Percentiles rank a stretch among this genome's conserved stretches.
Evolutionary conservation across 768 basidiomycete species (phyloP).

Genomic region (Mycena kentingensis): DNA sequence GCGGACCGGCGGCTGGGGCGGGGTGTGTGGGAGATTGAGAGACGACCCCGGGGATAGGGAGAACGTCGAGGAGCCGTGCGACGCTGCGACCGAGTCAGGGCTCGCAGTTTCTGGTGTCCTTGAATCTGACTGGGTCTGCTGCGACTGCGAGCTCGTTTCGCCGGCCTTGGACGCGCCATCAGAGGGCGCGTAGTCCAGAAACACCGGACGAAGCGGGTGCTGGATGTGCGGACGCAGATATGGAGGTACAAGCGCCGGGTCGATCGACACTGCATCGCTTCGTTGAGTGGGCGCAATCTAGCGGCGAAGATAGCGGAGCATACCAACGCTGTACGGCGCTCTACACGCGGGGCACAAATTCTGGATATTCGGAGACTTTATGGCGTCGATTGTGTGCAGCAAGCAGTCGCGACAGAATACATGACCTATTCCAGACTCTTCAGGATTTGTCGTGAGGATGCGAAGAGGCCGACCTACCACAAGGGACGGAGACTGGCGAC

Average conservation of each 20-base stretch:
- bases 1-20: no score
- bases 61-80: not conserved
- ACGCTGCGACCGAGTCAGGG: no score
- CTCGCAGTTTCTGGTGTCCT: no score
- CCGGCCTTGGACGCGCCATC: not conserved
- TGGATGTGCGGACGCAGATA: slow-evolving; percentile 16
- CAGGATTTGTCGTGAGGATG: no score
- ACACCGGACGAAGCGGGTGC: slow-evolving; percentile 10
- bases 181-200: not conserved
- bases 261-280: slow-evolving; percentile 8
- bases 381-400: slow-evolving; percentile 7
- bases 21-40: no score
- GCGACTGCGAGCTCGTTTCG: no score
- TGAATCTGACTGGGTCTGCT: no score
- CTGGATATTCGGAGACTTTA: slow-evolving; percentile 7
- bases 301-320: not conserved
- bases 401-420: slow-evolving; percentile 16
- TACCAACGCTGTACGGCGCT: slow-evolving; percentile 9
- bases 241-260: slow-evolving; percentile 8
- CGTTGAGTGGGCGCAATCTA: not conserved
- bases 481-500: slow-evolving; percentile 13
- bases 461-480: not conserved
- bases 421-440: slow-evolving; percentile 1
- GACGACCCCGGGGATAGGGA: no score
- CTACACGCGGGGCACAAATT: slow-evolving; percentile 13